A percentile compares a stretch with the other conserved stretches of the same genome.
phyloP scores from a whole-genome alignment of 495 filamentous ascomycete species.

The Penicillium lividum region DNA sequence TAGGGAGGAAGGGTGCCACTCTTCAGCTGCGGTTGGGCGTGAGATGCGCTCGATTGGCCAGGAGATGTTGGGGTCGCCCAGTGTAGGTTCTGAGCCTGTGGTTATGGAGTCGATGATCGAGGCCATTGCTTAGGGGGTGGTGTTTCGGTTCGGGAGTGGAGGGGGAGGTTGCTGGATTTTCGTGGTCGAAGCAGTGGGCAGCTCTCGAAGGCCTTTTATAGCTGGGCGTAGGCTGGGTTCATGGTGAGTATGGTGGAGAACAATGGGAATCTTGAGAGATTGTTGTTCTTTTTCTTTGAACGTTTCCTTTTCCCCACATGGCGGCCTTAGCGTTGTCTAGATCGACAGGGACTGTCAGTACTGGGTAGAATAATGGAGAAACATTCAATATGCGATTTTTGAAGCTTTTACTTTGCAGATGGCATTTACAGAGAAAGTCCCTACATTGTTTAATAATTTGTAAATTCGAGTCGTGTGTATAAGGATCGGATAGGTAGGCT shows the following conservation, averaged over 20 bases:
- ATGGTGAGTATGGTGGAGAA: slow-evolving; percentile 9
- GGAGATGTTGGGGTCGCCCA: slow-evolving; percentile 14
- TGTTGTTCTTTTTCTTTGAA: slow-evolving; percentile 8
- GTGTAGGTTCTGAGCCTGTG: slow-evolving; percentile 10
- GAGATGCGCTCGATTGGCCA: slow-evolving; percentile 10
- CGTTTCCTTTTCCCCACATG: background rate
- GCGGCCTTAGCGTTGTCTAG: background rate
- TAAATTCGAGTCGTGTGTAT: too few relatives aligned
- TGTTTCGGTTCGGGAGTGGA: background rate
- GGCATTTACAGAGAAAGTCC: too few relatives aligned
- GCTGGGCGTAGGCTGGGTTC: background rate
- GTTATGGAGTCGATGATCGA: slow-evolving; percentile 8
- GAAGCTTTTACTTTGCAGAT: too few relatives aligned
- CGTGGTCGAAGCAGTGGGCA: background rate
- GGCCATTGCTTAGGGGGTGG: slow-evolving; percentile 3
- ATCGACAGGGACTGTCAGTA: slow-evolving; percentile 1
- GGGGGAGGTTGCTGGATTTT: background rate
- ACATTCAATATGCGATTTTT: background rate
- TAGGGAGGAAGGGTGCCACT: slow-evolving; percentile 28
- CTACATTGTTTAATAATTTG: too few relatives aligned
- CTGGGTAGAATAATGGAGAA: too few relatives aligned
- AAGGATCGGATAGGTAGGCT: too few relatives aligned
- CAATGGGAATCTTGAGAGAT: slow-evolving; percentile 7
- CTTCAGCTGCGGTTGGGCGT: slow-evolving; percentile 2
- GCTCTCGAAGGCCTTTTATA: background rate